Conservation (phyloP, 2,329 filamentous ascomycete species). For the Exophiala lecanii-corni region DNA sequence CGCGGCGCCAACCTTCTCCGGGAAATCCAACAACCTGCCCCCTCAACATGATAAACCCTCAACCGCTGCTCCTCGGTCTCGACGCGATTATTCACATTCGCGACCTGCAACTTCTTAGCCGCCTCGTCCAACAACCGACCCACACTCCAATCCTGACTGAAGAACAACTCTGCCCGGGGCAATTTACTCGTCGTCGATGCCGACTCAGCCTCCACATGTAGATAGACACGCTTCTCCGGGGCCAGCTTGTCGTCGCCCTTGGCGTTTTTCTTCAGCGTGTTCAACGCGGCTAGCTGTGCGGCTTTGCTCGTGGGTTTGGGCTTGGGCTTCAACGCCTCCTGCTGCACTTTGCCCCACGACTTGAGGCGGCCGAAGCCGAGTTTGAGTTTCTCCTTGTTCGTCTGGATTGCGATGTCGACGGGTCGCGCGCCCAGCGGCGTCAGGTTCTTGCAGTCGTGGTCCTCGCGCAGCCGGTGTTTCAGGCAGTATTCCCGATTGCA, state of each 20-base stretch:
- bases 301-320: constrained; percentile 60
- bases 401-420: constrained; percentile 14
- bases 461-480: constrained; percentile 51
- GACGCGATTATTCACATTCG: constrained; percentile 44
- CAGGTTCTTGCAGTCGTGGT: constrained; percentile 79
- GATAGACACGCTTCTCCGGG: constrained; percentile 78
- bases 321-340: constrained; percentile 61
- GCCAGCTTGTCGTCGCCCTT: constrained; percentile 85
- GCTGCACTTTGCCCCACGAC: constrained; percentile 74
- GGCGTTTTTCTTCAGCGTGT: constrained; percentile 75
- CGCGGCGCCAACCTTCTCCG: constrained; percentile 71
- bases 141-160: constrained; percentile 81
- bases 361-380: constrained; percentile 72
- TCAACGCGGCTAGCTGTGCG: constrained; percentile 64
- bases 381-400: constrained; percentile 56
- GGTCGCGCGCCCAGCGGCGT: constrained; percentile 53
- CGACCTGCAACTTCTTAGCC: constrained; percentile 38
- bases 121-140: constrained; percentile 56
- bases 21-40: constrained; percentile 82
- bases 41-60: constrained; percentile 88
- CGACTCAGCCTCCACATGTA: constrained; percentile 77
- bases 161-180: constrained; percentile 76
- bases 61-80: constrained; percentile 63
- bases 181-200: constrained; percentile 79
- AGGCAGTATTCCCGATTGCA: constrained; percentile 50